These are phyloP conservation scores for Vickermania ingenoplastis DNA, from an alignment of 208 protist species.

Conservation along the genomic window DNA sequence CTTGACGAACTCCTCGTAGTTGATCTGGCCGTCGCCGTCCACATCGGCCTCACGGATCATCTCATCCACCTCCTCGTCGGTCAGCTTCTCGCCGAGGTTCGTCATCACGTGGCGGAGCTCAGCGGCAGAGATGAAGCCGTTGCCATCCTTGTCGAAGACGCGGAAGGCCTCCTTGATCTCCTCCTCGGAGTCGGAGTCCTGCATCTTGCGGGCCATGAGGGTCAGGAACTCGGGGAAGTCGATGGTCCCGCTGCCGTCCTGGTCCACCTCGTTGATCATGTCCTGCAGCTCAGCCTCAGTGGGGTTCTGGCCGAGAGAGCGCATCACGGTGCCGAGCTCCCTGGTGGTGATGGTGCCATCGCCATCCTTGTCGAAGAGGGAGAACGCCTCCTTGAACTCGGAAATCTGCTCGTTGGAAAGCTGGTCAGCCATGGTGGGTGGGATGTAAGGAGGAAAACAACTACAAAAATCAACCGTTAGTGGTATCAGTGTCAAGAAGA, in stretches of 20 bases:
- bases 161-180: no score
- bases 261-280: constrained; percentile 97
- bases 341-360: constrained; percentile 97
- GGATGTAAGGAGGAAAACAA: constrained; percentile 56
- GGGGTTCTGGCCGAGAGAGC: constrained; percentile 97
- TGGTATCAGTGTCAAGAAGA: no score
- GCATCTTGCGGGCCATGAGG: constrained; percentile 85
- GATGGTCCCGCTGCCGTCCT: constrained; percentile 92
- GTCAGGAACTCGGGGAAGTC: constrained; percentile 93
- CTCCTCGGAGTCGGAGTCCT: constrained; percentile 89
- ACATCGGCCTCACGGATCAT: constrained; percentile 87
- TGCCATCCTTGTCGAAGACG: no score
- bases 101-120: no score
- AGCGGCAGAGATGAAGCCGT: no score
- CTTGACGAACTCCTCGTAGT: constrained; percentile 79
- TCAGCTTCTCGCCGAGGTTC: no score
- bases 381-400: constrained; percentile 99
- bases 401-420: constrained; percentile 98
- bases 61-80: no score
- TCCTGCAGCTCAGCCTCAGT: constrained; percentile 93
- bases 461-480: no score
- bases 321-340: constrained; percentile 99
- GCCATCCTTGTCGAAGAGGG: constrained; percentile 94
- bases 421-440: constrained; percentile 55
- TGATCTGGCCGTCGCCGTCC: constrained; percentile 75